These are phyloP conservation scores for Leucogyrophana mollusca DNA, from an alignment of 768 basidiomycete species.

Conservation along the genomic window DNA sequence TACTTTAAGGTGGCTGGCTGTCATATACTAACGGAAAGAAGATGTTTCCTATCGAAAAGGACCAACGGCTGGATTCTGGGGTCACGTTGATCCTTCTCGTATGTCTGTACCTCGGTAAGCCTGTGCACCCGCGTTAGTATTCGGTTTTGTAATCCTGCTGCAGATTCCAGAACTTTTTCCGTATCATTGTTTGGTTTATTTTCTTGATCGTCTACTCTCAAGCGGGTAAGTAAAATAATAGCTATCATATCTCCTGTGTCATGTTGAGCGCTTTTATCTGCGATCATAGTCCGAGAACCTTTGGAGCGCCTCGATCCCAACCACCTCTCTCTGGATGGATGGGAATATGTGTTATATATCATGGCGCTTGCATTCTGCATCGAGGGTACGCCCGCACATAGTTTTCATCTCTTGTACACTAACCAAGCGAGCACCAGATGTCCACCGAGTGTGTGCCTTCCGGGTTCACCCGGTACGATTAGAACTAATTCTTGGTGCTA, in stretches of 20 bases:
- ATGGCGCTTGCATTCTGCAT: conserved; percentile 75
- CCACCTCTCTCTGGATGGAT: conserved; percentile 60
- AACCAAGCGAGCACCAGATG: conserved; percentile 12
- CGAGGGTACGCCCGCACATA: conserved; percentile 64
- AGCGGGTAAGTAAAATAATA: conserved; percentile 53
- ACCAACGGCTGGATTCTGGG: conserved; percentile 57
- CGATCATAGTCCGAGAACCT: conserved; percentile 65
- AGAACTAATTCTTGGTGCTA: conserved; percentile 1
- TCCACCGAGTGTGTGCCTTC: conserved; percentile 17
- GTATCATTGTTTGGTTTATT: conserved; percentile 73
- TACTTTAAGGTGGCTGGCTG: neutral
- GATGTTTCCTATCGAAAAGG: conserved; percentile 67
- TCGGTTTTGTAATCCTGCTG: neutral
- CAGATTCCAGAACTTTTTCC: conserved; percentile 85
- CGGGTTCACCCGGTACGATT: neutral
- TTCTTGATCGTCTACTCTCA: conserved; percentile 82
- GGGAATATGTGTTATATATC: conserved; percentile 79
- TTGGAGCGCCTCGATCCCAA: conserved; percentile 64
- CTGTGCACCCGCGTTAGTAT: neutral
- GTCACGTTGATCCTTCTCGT: conserved; percentile 72
- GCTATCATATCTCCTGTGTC: neutral
- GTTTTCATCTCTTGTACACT: neutral
- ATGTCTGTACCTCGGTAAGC: conserved; percentile 76
- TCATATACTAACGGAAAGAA: conserved; percentile 25
- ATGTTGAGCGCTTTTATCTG: neutral